Percentiles rank a stretch among this genome's conserved stretches.
Evolutionary conservation across 306 rosid species (phyloP).

Genomic region (Casuarina cunninghamiana): DNA sequence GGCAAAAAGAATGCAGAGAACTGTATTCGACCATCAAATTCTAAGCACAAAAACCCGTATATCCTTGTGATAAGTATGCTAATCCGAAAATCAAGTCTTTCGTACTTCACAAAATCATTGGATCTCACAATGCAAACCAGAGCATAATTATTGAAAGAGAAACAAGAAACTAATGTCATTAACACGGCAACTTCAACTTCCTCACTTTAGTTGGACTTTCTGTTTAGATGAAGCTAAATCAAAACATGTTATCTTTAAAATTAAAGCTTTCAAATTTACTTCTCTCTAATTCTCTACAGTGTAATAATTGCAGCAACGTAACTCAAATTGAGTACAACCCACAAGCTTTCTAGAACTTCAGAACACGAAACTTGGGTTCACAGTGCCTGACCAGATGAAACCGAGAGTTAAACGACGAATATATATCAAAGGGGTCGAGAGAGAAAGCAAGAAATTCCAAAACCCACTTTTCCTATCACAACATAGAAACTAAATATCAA

Average conservation of each 20-base stretch:
- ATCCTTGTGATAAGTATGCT: background rate
- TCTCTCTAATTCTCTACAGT: background rate
- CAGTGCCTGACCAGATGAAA: background rate
- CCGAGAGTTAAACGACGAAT: background rate
- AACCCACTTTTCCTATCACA: background rate
- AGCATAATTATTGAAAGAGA: background rate
- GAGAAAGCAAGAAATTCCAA: background rate
- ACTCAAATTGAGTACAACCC: background rate
- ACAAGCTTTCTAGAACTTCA: background rate
- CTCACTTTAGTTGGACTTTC: background rate
- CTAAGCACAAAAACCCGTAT: background rate
- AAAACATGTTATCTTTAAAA: background rate
- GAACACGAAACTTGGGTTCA: slow-evolving; percentile 3
- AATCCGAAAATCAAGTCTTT: background rate
- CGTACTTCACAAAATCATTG: background rate
- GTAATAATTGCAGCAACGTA: background rate
- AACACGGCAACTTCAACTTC: background rate
- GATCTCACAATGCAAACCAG: background rate
- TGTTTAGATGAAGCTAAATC: background rate
- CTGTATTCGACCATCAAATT: background rate
- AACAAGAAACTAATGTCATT: slow-evolving; percentile 2
- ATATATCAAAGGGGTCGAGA: background rate
- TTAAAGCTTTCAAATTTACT: background rate
- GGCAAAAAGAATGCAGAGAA: background rate
- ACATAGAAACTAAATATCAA: background rate